phyloP scores from a whole-genome alignment of 2,329 filamentous ascomycete genomes.

The Colletotrichum kahawae region DNA sequence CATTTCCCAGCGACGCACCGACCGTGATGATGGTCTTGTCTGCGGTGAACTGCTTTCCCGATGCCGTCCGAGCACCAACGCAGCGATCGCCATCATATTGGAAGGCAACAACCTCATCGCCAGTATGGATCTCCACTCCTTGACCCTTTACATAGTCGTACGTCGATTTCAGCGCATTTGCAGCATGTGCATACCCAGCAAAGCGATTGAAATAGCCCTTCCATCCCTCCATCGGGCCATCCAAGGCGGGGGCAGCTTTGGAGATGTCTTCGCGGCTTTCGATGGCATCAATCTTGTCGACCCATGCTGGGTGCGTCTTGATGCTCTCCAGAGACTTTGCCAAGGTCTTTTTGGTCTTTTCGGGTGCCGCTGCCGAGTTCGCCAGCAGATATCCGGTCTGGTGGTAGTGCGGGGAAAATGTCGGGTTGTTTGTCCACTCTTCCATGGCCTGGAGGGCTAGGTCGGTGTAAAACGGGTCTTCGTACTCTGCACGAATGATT shows the following conservation, averaged over 20 bases:
- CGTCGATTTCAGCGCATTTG: conserved; percentile 52
- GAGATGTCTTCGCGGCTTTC: conserved; percentile 40
- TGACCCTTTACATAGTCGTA: conserved; percentile 42
- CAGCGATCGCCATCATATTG: conserved; percentile 7
- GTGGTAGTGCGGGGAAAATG: conserved; percentile 33
- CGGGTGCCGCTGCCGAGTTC: conserved; percentile 47
- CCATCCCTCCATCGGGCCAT: conserved; percentile 55
- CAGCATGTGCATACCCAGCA: conserved; percentile 62
- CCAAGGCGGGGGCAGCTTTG: conserved; percentile 48
- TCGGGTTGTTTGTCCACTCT: conserved; percentile 40
- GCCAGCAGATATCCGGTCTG: conserved; percentile 47
- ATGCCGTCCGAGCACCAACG: conserved; percentile 29
- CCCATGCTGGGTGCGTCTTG: conserved; percentile 42
- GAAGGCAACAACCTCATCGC: not conserved
- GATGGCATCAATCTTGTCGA: conserved; percentile 41
- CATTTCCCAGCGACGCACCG: not conserved
- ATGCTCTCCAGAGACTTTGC: conserved; percentile 41
- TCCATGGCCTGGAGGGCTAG: conserved; percentile 32
- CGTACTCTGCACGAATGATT: conserved; percentile 39
- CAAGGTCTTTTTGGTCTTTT: conserved; percentile 48
- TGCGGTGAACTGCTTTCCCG: conserved; percentile 27
- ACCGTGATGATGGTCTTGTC: not conserved
- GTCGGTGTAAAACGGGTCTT: conserved; percentile 31
- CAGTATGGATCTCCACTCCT: not conserved
- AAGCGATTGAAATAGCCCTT: conserved; percentile 63